phyloP scores from a whole-genome alignment of 352 stramenopile genomes.

The Globisporangium canariense region DNA sequence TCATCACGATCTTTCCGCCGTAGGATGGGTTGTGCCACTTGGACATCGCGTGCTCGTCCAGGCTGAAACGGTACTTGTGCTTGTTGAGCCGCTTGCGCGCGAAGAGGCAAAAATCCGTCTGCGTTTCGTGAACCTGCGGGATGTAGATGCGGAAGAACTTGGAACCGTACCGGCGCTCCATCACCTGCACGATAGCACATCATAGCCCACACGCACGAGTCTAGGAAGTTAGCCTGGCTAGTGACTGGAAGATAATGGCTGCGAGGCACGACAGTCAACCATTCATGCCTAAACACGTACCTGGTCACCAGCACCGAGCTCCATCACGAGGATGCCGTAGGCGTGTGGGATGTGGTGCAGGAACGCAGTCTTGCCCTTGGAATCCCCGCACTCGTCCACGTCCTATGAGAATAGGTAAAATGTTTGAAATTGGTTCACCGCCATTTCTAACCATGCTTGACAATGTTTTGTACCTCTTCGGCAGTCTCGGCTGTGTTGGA shows the following conservation, averaged over 20 bases:
- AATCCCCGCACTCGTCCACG: conserved; percentile 29
- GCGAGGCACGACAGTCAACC: not conserved
- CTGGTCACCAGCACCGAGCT: conserved; percentile 41
- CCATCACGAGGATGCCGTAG: conserved; percentile 69
- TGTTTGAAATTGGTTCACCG: not conserved
- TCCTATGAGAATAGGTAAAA: not conserved
- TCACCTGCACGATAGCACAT: conserved; percentile 13
- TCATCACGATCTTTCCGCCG: conserved; percentile 58
- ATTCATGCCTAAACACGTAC: conserved; percentile 13
- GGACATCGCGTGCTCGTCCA: conserved; percentile 42
- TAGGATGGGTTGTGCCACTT: conserved; percentile 67
- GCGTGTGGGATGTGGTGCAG: conserved; percentile 54
- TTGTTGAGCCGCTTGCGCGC: conserved; percentile 70
- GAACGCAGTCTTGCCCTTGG: conserved; percentile 49
- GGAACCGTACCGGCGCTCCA: conserved; percentile 53
- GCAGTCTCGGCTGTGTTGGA: conserved; percentile 21
- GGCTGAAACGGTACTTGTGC: conserved; percentile 73
- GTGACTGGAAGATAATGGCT: not conserved
- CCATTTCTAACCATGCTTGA: not conserved
- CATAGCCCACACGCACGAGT: not conserved
- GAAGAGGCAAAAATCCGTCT: conserved; percentile 75
- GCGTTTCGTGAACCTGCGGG: conserved; percentile 63
- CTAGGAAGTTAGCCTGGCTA: not conserved
- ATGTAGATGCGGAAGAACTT: conserved; percentile 79
- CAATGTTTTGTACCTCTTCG: conserved; percentile 14